A percentile compares a stretch with the other conserved stretches of the same genome.
These are phyloP conservation scores for Rhynchospora pubera DNA, from an alignment of 176 grass and related monocot species.

Conservation along the genomic window DNA sequence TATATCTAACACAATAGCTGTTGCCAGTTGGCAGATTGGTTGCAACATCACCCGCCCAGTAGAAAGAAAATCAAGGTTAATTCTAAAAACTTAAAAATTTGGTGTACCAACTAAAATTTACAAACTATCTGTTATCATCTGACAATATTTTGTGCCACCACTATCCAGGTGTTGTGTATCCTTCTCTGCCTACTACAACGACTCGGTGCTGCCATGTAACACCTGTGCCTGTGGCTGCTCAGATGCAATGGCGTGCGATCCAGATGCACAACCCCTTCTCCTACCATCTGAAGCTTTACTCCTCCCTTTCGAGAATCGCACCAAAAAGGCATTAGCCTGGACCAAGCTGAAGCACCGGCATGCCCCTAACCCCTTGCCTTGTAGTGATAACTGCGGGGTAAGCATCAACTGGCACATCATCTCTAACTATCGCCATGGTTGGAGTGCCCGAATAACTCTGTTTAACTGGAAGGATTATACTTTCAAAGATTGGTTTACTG, in stretches of 20 bases:
- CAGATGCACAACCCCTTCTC: constrained; percentile 34
- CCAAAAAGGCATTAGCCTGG: constrained; percentile 63
- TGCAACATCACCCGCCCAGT: constrained; percentile 80
- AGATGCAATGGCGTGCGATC: constrained; percentile 44
- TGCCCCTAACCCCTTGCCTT: constrained; percentile 45
- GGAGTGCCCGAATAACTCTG: constrained; percentile 67
- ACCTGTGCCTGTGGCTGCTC: constrained; percentile 74
- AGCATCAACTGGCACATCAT: constrained; percentile 93
- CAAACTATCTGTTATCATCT: not conserved
- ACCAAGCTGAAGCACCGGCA: constrained; percentile 66
- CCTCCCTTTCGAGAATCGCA: constrained; percentile 55
- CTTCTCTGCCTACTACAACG: constrained; percentile 87
- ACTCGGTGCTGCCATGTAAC: constrained; percentile 67
- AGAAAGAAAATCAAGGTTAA: constrained; percentile 22
- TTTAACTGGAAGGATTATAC: constrained; percentile 98
- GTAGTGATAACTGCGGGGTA: constrained; percentile 65
- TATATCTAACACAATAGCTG: constrained; percentile 47
- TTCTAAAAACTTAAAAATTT: not conserved
- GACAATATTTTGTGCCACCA: not conserved
- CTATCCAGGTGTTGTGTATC: constrained; percentile 66
- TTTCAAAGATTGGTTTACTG: constrained; percentile 90
- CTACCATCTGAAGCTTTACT: constrained; percentile 74
- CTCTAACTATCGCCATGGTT: constrained; percentile 71
- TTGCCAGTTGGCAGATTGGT: constrained; percentile 75
- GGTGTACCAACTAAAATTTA: not conserved